Conservation (phyloP, 148 eudicot species). For the Heliosperma pusillum region DNA sequence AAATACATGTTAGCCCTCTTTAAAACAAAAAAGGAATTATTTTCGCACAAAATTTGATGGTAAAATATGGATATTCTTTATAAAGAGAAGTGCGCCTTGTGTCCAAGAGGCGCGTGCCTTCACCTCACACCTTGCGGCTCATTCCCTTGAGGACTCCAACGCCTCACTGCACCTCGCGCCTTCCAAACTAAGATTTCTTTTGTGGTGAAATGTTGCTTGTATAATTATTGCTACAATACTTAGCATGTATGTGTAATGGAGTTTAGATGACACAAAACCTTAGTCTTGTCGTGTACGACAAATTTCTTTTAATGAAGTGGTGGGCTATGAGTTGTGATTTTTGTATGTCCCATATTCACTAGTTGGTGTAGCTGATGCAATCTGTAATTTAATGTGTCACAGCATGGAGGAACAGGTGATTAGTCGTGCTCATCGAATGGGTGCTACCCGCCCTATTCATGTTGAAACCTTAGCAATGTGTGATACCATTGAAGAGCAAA, state of each 20-base stretch:
- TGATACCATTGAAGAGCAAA: conserved; percentile 96
- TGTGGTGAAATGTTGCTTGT: neutral
- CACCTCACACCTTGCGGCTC: too few relatives aligned
- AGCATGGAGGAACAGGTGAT: conserved; percentile 99
- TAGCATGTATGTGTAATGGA: neutral
- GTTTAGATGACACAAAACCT: neutral
- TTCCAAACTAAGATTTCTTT: too few relatives aligned
- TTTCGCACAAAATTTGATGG: too few relatives aligned
- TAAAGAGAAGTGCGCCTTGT: too few relatives aligned
- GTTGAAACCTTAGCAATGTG: conserved; percentile 95
- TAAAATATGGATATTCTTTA: too few relatives aligned
- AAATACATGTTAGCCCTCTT: too few relatives aligned
- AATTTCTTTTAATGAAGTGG: neutral
- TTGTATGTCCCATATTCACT: neutral
- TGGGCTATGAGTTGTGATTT: neutral
- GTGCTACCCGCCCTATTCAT: conserved; percentile 85
- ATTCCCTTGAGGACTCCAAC: too few relatives aligned
- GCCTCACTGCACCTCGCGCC: too few relatives aligned
- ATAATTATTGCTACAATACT: neutral
- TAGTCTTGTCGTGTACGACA: neutral
- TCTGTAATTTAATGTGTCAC: conserved; percentile 26
- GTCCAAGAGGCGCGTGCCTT: too few relatives aligned
- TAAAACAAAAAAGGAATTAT: too few relatives aligned
- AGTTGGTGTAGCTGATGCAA: neutral
- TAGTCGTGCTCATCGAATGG: conserved; percentile 99